Base-by-base conservation (phyloP, 345 rosid species). In the Acer yangbiense region DNA sequence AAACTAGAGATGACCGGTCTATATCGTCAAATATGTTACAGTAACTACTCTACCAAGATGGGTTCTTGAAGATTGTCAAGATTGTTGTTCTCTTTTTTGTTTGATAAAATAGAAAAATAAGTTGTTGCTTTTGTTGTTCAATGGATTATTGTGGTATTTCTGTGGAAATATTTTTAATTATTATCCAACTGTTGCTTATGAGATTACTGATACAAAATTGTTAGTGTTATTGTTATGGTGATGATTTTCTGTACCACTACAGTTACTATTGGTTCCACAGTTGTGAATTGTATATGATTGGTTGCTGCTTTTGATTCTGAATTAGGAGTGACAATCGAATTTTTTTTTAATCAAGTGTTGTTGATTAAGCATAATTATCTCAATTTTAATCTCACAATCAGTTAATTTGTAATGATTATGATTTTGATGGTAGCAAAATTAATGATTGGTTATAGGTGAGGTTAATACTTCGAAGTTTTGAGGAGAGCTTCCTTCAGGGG, bases 351-450 rank as follows among this genome's bases (percentile, higher is more conserved):
- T 41, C 39, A 35, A 2, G 10, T 17, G 21, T 16, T 44, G 1
- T 7, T 46, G 55, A 10, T 16, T 23, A 73, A 25, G 16, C 5
- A 25, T 54, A 63, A 72, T 65, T 17, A 57, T 65, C 39, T 55
- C 54, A 60, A 72, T 32, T 65, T 69, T 69, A 55, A 57, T 81
- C 35, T 64, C 23, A 50, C 43, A 75, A 44, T 73, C 61, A 44
- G 48, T 66, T 35, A 35, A 35, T 35, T 72, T 50, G 23, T 68
- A 17, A 61, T 72, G 65, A 52, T 21, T 29, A 58, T 52, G 72
- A 80, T 61, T 32, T 16, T 21, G 7, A 20, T 52, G 39, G 39
- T 35, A 35, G 39, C 39, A 35, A 35, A 35, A 35, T 35, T 35
- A 35, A 35, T 35, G 39, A 35, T 35, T 35, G 6, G 39, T 35